These are phyloP conservation scores for Epichloe festucae DNA, from an alignment of 2,329 filamentous ascomycete species.

Conservation along the genomic window DNA sequence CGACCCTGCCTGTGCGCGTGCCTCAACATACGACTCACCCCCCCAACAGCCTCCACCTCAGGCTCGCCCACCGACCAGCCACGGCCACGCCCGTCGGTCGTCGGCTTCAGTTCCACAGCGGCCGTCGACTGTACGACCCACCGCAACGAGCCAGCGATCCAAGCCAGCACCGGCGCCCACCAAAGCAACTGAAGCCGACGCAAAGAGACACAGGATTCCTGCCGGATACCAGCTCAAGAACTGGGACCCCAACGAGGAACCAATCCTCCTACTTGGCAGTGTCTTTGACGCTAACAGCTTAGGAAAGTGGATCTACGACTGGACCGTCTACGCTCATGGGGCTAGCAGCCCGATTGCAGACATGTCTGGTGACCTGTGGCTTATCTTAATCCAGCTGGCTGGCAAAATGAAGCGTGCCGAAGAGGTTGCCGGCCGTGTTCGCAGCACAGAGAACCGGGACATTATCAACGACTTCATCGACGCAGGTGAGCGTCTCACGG, in stretches of 20 bases:
- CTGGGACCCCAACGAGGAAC: slow-evolving; percentile 90
- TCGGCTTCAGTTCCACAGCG: slow-evolving; percentile 39
- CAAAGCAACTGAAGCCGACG: slow-evolving; percentile 46
- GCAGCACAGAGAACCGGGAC: slow-evolving; percentile 59
- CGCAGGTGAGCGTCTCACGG: slow-evolving; percentile 74
- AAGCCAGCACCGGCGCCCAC: slow-evolving; percentile 22
- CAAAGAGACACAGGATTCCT: slow-evolving; percentile 61
- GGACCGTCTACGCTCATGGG: slow-evolving; percentile 86
- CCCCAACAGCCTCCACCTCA: slow-evolving; percentile 24
- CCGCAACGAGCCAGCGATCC: slow-evolving; percentile 14
- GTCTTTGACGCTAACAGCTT: slow-evolving; percentile 96
- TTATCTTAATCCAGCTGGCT: slow-evolving; percentile 83
- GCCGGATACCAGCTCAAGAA: slow-evolving; percentile 91
- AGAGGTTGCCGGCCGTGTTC: slow-evolving; percentile 60
- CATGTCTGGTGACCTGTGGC: slow-evolving; percentile 88
- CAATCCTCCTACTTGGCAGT: slow-evolving; percentile 85
- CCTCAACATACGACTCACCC: slow-evolving; percentile 28
- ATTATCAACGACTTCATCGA: slow-evolving; percentile 84
- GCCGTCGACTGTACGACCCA: slow-evolving; percentile 38
- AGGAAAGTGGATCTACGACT: slow-evolving; percentile 99
- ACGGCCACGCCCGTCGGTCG: slow-evolving; percentile 31
- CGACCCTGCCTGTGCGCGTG: slow-evolving; percentile 23
- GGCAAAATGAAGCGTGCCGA: slow-evolving; percentile 89
- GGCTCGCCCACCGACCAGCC: slow-evolving; percentile 27
- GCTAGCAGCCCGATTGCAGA: slow-evolving; percentile 74